A percentile compares a stretch with the other conserved stretches of the same genome.
Conservation (phyloP, 768 basidiomycete species). For the Tulasnella calospora region DNA sequence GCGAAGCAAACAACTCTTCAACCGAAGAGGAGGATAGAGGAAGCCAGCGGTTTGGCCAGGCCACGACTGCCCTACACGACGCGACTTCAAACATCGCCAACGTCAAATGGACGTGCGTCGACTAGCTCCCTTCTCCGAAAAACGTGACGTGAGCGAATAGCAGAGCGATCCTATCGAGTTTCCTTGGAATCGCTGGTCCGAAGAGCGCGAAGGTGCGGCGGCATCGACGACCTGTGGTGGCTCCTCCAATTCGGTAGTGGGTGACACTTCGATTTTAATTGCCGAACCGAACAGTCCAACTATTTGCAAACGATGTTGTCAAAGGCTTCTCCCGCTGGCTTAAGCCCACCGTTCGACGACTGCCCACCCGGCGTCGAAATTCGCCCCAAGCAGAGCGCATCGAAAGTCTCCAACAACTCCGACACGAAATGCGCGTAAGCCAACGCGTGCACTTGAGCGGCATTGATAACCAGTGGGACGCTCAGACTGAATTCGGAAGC, state of each 20-base stretch:
- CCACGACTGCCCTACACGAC: slow-evolving; percentile 72
- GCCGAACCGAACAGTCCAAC: slow-evolving; percentile 57
- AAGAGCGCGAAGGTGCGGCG: not conserved
- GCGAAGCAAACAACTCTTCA: not conserved
- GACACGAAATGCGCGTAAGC: slow-evolving; percentile 45
- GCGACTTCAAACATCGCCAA: slow-evolving; percentile 67
- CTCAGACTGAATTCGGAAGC: slow-evolving; percentile 58
- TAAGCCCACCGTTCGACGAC: slow-evolving; percentile 52
- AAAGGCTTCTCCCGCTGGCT: slow-evolving; percentile 61
- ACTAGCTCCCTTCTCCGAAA: slow-evolving; percentile 47
- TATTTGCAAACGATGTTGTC: slow-evolving; percentile 65
- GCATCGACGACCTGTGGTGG: not conserved
- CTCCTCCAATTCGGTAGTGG: slow-evolving; percentile 59
- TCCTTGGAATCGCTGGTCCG: slow-evolving; percentile 50
- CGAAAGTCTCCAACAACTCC: too few relatives aligned
- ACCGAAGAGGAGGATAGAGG: not conserved
- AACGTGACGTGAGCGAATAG: slow-evolving; percentile 52
- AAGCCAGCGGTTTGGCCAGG: slow-evolving; percentile 53
- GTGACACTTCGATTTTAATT: slow-evolving; percentile 56
- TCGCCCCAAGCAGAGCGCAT: too few relatives aligned
- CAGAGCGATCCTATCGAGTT: slow-evolving; percentile 57
- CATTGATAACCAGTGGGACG: slow-evolving; percentile 47
- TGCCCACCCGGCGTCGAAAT: slow-evolving; percentile 38
- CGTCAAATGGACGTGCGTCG: slow-evolving; percentile 48
- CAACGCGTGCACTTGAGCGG: slow-evolving; percentile 67